A percentile compares a stretch with the other conserved stretches of the same genome.
These are phyloP conservation scores for Phaffomyces antillensis DNA, from an alignment of 805 yeast species.

Conservation along the genomic window DNA sequence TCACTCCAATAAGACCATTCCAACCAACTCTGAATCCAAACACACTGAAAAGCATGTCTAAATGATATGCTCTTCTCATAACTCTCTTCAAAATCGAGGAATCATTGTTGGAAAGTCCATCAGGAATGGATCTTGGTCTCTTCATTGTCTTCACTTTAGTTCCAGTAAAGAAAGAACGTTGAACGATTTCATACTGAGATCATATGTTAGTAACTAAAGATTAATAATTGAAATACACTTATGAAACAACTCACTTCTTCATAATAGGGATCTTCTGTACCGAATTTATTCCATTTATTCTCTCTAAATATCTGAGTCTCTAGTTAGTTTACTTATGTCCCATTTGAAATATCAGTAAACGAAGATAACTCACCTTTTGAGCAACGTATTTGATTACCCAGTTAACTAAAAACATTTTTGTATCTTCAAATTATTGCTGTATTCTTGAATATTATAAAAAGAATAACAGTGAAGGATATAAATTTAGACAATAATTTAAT, in stretches of 20 bases:
- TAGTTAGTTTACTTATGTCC: neutral
- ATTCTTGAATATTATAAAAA: neutral
- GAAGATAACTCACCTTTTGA: constrained; percentile 14
- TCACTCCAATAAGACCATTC: constrained; percentile 56
- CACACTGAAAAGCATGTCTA: constrained; percentile 55
- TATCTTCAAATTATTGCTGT: neutral
- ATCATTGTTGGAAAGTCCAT: constrained; percentile 49
- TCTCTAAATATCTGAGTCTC: constrained; percentile 24
- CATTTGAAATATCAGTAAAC: too few relatives aligned
- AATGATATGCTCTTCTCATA: constrained; percentile 53
- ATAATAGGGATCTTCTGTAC: constrained; percentile 38
- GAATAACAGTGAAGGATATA: neutral
- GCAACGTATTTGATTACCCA: constrained; percentile 18
- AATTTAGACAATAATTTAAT: too few relatives aligned
- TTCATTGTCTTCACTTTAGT: constrained; percentile 14
- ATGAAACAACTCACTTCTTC: constrained; percentile 24
- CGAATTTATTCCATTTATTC: constrained; percentile 28
- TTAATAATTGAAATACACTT: too few relatives aligned
- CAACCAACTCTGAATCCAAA: constrained; percentile 66
- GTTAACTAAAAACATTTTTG: constrained; percentile 14
- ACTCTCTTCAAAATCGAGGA: constrained; percentile 40
- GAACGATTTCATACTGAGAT: constrained; percentile 16
- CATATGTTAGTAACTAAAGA: neutral
- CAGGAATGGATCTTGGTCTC: constrained; percentile 40
- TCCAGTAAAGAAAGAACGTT: constrained; percentile 15